Evolutionary conservation across 176 grass and related monocot genomes (phyloP).

Genomic region (Bromus sterilis): DNA sequence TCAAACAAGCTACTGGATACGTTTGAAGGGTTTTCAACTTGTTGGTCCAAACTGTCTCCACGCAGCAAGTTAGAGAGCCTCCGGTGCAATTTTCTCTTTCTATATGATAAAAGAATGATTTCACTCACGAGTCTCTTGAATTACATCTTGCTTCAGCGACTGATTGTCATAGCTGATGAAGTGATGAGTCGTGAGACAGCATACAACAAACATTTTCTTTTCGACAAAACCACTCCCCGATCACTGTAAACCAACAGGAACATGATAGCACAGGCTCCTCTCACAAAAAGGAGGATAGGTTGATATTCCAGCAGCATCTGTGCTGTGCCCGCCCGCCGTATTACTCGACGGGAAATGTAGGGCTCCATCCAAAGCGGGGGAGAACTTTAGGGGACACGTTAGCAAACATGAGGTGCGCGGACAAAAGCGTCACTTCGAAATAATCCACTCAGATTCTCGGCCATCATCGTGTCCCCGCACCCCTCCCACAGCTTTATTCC

Average conservation of each 20-base stretch:
- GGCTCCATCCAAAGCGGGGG: not conserved
- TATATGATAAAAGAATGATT: too few species aligned
- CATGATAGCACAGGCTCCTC: not conserved
- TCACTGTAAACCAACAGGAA: not conserved
- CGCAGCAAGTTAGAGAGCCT: too few species aligned
- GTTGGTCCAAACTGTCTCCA: too few species aligned
- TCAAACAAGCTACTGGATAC: too few species aligned
- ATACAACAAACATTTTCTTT: not conserved
- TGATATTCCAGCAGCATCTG: not conserved
- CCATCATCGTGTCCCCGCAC: conserved; percentile 31
- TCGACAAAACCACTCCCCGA: not conserved
- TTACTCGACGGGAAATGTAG: not conserved
- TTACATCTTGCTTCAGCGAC: too few species aligned
- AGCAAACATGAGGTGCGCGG: conserved; percentile 37
- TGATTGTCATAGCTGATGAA: not conserved
- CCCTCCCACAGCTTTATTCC: conserved; percentile 10
- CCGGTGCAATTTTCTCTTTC: too few species aligned
- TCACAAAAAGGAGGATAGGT: not conserved
- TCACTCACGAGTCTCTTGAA: too few species aligned
- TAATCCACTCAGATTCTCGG: conserved; percentile 52
- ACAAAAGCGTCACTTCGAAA: conserved; percentile 57
- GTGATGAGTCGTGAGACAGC: not conserved
- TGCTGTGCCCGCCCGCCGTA: not conserved
- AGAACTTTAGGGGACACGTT: conserved; percentile 41
- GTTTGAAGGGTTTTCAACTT: too few species aligned